phyloP scores from a whole-genome alignment of 495 filamentous ascomycete genomes.

The Aspergillus bertholletiae region DNA sequence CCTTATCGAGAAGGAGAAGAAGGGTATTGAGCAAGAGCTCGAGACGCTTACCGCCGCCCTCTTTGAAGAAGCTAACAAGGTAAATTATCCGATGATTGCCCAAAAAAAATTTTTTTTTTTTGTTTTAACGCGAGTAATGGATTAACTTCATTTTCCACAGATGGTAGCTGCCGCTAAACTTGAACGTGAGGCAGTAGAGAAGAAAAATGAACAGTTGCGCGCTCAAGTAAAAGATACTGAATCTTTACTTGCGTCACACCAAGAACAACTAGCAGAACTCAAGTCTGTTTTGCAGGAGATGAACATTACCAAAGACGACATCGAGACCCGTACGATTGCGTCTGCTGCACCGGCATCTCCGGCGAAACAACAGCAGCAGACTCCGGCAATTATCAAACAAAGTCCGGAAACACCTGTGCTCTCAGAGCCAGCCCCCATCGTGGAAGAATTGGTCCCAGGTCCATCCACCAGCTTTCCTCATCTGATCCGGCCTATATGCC shows the following conservation, averaged over 20 bases:
- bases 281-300: slow-evolving; percentile 90
- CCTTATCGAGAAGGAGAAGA: slow-evolving; percentile 66
- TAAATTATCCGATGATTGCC: slow-evolving; percentile 23
- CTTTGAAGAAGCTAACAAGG: slow-evolving; percentile 92
- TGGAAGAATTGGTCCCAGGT: slow-evolving; percentile 64
- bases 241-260: slow-evolving; percentile 78
- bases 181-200: slow-evolving; percentile 70
- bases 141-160: slow-evolving; percentile 40
- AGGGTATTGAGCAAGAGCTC: slow-evolving; percentile 74
- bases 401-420: slow-evolving; percentile 17
- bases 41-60: slow-evolving; percentile 85
- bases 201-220: slow-evolving; percentile 75
- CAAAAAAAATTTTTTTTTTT: no score
- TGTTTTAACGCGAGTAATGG: background rate
- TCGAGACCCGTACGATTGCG: slow-evolving; percentile 50
- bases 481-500: slow-evolving; percentile 75
- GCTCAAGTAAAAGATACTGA: slow-evolving; percentile 81
- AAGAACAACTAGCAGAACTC: slow-evolving; percentile 88
- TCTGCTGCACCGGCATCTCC: slow-evolving; percentile 70
- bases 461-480: slow-evolving; percentile 84
- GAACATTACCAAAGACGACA: slow-evolving; percentile 67
- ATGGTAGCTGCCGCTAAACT: slow-evolving; percentile 83
- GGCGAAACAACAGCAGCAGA: slow-evolving; percentile 30
- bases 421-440: slow-evolving; percentile 11
- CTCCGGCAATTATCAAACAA: slow-evolving; percentile 15